phyloP scores from a whole-genome alignment of 1,284 basidiomycete genomes.

The Ustilago loliicola region DNA sequence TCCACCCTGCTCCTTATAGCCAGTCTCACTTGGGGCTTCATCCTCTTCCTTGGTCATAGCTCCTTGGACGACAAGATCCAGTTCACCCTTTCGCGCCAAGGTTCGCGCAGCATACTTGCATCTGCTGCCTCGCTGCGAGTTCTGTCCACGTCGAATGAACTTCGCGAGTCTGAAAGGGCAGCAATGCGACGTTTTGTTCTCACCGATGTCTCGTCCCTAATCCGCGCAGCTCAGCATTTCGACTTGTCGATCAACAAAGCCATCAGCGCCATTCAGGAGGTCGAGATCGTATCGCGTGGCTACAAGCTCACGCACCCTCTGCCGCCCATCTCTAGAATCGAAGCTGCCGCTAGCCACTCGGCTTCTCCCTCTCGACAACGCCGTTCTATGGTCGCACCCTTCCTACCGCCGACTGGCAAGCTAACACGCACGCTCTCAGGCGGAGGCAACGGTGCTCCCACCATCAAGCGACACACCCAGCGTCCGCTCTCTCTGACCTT shows the following conservation, averaged over 20 bases:
- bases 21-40: slow-evolving; percentile 29
- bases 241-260: slow-evolving; percentile 61
- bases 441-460: slow-evolving; percentile 34
- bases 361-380: slow-evolving; percentile 33
- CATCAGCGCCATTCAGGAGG: slow-evolving; percentile 67
- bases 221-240: slow-evolving; percentile 55
- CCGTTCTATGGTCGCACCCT: slow-evolving; percentile 13
- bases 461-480: slow-evolving; percentile 31
- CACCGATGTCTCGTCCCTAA: slow-evolving; percentile 24
- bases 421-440: slow-evolving; percentile 47
- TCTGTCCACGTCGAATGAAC: slow-evolving; percentile 7
- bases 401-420: slow-evolving; percentile 17
- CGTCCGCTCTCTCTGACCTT: slow-evolving; percentile 38
- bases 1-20: slow-evolving; percentile 27
- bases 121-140: slow-evolving; percentile 21
- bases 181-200: slow-evolving; percentile 31
- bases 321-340: slow-evolving; percentile 68
- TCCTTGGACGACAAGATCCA: slow-evolving; percentile 31
- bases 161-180: slow-evolving; percentile 20
- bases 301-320: slow-evolving; percentile 66
- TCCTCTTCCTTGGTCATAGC: slow-evolving; percentile 34
- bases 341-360: slow-evolving; percentile 29
- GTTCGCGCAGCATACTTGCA: background rate
- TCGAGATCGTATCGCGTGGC: slow-evolving; percentile 67
- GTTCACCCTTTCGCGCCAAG: slow-evolving; percentile 31